Base-by-base conservation (phyloP, 495 filamentous ascomycete species). In the Daldinia concentrica region DNA sequence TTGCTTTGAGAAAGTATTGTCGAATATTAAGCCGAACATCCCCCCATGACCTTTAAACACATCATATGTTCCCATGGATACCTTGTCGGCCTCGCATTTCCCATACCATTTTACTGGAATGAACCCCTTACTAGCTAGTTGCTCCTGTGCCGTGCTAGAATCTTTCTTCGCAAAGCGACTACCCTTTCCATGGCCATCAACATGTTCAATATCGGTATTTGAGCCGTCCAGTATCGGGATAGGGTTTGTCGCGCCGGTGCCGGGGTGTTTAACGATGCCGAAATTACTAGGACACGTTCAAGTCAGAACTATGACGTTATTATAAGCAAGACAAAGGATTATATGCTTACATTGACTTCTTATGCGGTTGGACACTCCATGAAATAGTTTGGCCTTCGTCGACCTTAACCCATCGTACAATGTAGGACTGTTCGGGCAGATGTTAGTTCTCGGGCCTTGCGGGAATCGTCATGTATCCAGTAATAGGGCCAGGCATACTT, bases 1-100 rank as follows among this genome's bases (percentile, higher is more conserved):
- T 76, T 94, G 91, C 82, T 97, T 98, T 56, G 94, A 96, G 78
- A 98, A 98, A 34, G 96, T 99, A 77, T 99, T 99, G 86, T 99
- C 95, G 77, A 99, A 97, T 27, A 98, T 92, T 61, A 99, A 85
- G 32, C 93, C 95, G 79, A 96, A 99, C 89, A 97, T 98, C 63
- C 94, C 95, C 2, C 91, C 92, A 59, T 92, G 88, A 14, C 85
- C 86, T 41, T 79, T 73, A 4, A 82, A 79, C 15, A 98, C 93
- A 77, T 96, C 89, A 79, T 93, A 93, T 15, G 91, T 95, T 0
- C 95, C 95, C 77, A 93, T 91, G 11, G 93, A 90, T n/a, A 97
- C 93, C 82, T 93, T 95, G 82, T 98, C 95, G 29, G 95, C 93
- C 79, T 98, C 94, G 80, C 93, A 98, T 80, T 93, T 96, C 15